phyloP scores from a whole-genome alignment of 1,284 basidiomycete genomes.

The Cutaneotrichosporon sp. region DNA sequence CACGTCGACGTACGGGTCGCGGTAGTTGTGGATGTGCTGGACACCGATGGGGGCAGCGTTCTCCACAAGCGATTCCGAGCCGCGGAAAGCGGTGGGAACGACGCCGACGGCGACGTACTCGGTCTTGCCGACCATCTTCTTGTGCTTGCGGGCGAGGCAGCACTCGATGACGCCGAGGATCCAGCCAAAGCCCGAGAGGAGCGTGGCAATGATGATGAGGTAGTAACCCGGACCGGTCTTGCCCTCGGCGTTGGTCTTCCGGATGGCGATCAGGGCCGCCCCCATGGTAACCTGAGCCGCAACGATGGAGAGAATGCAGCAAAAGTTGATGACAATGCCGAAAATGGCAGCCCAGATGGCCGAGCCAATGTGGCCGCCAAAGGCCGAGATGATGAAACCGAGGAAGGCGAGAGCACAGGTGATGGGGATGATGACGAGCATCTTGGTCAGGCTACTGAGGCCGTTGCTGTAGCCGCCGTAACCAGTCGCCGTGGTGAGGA shows the following conservation, averaged over 20 bases:
- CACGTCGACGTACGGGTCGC: not conserved
- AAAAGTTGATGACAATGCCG: not conserved
- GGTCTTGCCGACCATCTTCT: not conserved
- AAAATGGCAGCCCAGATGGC: not conserved
- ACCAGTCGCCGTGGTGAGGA: not conserved
- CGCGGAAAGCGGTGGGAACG: not conserved
- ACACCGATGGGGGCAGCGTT: not conserved
- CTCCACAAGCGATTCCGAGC: not conserved
- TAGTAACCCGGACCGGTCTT: not conserved
- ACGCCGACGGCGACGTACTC: not conserved
- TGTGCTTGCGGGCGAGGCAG: conserved; percentile 1
- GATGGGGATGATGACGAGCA: not conserved
- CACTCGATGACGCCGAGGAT: conserved; percentile 1
- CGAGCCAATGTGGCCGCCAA: not conserved
- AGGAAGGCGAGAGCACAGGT: not conserved
- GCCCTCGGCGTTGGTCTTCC: not conserved
- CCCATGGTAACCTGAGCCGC: not conserved
- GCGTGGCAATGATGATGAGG: not conserved
- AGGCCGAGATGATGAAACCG: not conserved
- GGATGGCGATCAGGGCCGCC: not conserved
- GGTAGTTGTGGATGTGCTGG: not conserved
- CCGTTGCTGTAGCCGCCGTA: not conserved
- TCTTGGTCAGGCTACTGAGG: not conserved
- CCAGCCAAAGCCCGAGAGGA: not conserved
- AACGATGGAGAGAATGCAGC: not conserved